phyloP scores from a whole-genome alignment of 306 rosid species.

The Aeschynomene evenia region DNA sequence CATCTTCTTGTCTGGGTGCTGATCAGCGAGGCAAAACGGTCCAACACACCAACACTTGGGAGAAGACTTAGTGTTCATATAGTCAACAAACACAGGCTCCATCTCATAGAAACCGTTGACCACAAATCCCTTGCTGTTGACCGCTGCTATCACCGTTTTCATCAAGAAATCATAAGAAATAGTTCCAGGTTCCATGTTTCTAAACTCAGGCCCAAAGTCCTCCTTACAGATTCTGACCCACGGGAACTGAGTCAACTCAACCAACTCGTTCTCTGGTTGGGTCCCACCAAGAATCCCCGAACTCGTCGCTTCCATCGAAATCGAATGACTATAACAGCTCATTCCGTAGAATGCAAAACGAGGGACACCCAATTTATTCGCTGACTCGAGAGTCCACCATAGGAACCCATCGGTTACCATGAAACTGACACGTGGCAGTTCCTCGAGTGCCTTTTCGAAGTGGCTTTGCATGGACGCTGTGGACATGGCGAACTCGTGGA shows the following conservation, averaged over 20 bases:
- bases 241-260: not conserved
- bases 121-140: not conserved
- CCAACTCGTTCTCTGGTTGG: not conserved
- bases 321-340: not conserved
- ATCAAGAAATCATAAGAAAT: not conserved
- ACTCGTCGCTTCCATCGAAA: not conserved
- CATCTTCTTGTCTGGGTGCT: not conserved
- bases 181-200: not conserved
- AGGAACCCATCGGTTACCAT: slow-evolving; percentile 27
- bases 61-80: not conserved
- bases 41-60: not conserved
- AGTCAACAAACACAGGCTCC: slow-evolving; percentile 5
- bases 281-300: not conserved
- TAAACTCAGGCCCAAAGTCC: not conserved
- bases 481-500: not conserved
- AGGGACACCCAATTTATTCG: not conserved
- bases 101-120: slow-evolving; percentile 20
- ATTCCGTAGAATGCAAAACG: not conserved
- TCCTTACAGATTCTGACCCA: slow-evolving; percentile 15
- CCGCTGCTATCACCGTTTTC: not conserved
- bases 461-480: slow-evolving; percentile 6
- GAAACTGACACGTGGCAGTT: not conserved
- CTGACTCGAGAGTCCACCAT: slow-evolving; percentile 23
- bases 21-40: not conserved
- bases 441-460: not conserved